Base-by-base conservation (phyloP, 345 rosid species). In the Aquilaria sinensis region DNA sequence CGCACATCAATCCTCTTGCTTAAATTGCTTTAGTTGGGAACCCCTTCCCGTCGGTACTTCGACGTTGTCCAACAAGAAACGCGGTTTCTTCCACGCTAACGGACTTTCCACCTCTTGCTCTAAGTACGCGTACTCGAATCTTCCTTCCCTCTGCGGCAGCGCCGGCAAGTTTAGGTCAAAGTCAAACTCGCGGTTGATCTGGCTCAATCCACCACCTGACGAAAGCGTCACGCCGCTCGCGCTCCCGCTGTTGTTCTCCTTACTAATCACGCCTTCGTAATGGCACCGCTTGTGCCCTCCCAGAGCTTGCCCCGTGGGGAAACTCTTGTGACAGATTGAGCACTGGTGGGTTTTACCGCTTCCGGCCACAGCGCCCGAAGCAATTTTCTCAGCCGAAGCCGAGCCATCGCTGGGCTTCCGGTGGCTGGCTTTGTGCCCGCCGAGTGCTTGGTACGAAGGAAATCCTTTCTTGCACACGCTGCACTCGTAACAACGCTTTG, bases 271-370 rank as follows among this genome's bases (percentile, higher is more conserved):
- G 13, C 94, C 96, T 72, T 90, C 98, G 67, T 92, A 92, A 88
- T 90, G 99, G 69, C 99, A 79, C 7, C 99, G 87, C 75, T 94
- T 94, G 77, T 94, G 99, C 2, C 99, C 99, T 29, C 99, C 99
- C 37, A 93, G 69, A 48, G 98, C 98, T 74, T 93, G 98, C 15
- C 97, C 98, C 1, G 96, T 86, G 33, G 95, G 83, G 23, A 94
- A 94, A n/a, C 74, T 63, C 79, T 83, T 90, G 78, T 83, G 92
- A 64, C 99, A 90, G 57, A 90, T 90, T 13, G 99, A 83, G 37
- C 99, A 94, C 86, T 94, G 87, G 61, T 94, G 99, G 53, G 72
- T 64, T 84, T 75, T 90, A 10, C 82, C 89, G 48, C 76, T 29
- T 46, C 72, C 61, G 54, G 66, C 30, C 8, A 67, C 48, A 31